phyloP scores from a whole-genome alignment of 2,329 filamentous ascomycete genomes.

The Colletotrichum somersetense region DNA sequence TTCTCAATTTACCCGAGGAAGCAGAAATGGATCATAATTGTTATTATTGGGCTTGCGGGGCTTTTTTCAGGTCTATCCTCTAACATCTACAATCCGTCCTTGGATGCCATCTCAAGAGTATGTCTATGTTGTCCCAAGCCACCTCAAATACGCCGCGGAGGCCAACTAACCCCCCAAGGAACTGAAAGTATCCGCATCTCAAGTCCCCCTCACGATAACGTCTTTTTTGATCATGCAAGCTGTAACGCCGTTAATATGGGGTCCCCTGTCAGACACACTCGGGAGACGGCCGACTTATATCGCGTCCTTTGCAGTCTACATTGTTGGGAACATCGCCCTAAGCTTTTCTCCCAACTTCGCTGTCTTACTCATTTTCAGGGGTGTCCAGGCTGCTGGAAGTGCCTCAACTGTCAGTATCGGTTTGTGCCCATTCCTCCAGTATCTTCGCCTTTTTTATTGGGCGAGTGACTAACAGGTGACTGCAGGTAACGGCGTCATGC shows the following conservation, averaged over 20 bases:
- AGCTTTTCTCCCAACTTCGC: conserved; percentile 58
- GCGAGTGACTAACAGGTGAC: conserved; percentile 11
- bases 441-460: neutral
- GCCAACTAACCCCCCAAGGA: conserved; percentile 42
- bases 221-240: conserved; percentile 65
- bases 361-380: conserved; percentile 59
- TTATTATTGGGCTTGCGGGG: conserved; percentile 62
- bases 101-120: conserved; percentile 55
- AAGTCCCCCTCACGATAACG: conserved; percentile 58
- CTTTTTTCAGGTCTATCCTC: conserved; percentile 66
- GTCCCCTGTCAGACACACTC: conserved; percentile 60
- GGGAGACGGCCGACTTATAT: conserved; percentile 60
- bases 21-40: conserved; percentile 61
- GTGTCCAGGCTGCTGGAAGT: conserved; percentile 62
- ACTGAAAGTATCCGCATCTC: conserved; percentile 47
- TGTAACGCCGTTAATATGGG: conserved; percentile 62
- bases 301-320: conserved; percentile 61
- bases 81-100: conserved; percentile 64
- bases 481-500: conserved; percentile 48
- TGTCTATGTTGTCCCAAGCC: neutral
- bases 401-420: conserved; percentile 63
- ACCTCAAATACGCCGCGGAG: neutral
- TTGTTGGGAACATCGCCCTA: conserved; percentile 60
- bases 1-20: conserved; percentile 54
- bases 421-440: conserved; percentile 35